phyloP scores from a whole-genome alignment of 441 rosid species.

The Eugenia klotzschiana region DNA sequence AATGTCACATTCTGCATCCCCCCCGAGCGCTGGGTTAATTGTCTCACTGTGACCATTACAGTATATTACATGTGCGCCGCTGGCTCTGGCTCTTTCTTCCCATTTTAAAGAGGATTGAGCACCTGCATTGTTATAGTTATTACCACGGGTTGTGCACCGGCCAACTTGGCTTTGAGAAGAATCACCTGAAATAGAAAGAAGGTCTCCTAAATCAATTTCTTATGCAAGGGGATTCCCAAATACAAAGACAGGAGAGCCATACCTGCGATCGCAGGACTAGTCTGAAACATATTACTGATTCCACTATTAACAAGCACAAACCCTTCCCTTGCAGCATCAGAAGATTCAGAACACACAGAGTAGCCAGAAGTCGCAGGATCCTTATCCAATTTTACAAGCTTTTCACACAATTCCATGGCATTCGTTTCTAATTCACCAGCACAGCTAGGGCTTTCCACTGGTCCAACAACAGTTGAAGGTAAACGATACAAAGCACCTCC shows the following conservation, averaged over 20 bases:
- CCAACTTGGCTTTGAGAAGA: conserved; percentile 23
- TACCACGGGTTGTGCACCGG: conserved; percentile 13
- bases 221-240: conserved; percentile 4
- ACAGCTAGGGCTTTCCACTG: conserved; percentile 5
- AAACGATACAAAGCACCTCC: conserved; percentile 7
- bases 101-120: conserved; percentile 22
- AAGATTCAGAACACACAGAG: conserved; percentile 12
- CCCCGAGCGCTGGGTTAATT: conserved; percentile 57
- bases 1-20: conserved; percentile 86
- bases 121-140: not conserved
- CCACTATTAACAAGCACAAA: conserved; percentile 10
- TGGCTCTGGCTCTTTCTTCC: conserved; percentile 13
- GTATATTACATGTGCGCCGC: conserved; percentile 13
- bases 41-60: conserved; percentile 35
- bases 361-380: conserved; percentile 13
- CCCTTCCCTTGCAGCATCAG: conserved; percentile 13
- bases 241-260: not conserved
- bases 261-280: conserved; percentile 10
- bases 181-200: conserved; percentile 19
- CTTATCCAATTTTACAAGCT: conserved; percentile 26
- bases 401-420: conserved; percentile 15
- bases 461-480: conserved; percentile 5
- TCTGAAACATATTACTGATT: conserved; percentile 12
- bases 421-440: conserved; percentile 18
- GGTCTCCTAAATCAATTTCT: conserved; percentile 13